Conservation (phyloP, 371 early-diverging fungal genomes). For the Blastocladiella emersonii region DNA sequence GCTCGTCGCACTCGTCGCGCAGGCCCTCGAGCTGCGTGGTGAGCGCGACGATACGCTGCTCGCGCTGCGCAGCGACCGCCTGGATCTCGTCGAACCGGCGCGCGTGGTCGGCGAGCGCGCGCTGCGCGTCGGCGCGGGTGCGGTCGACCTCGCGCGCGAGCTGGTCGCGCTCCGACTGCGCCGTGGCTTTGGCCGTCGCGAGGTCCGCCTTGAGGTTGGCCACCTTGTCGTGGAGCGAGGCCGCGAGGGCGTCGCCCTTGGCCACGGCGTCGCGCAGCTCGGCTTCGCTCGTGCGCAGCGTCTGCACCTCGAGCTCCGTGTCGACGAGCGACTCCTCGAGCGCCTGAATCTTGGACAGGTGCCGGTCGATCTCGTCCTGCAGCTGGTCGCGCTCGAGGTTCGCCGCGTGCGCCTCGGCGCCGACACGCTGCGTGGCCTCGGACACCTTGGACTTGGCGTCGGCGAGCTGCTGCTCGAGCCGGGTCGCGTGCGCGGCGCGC, state of each 20-base stretch:
- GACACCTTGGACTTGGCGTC: not conserved
- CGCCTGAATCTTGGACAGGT: not conserved
- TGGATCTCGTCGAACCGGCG: not conserved
- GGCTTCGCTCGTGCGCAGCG: conserved; percentile 18
- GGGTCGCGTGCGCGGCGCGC: conserved; percentile 13
- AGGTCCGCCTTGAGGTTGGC: conserved; percentile 13
- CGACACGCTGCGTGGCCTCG: not conserved
- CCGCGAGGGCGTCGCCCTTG: conserved; percentile 17
- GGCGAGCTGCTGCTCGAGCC: not conserved
- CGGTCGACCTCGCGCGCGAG: too few relatives aligned
- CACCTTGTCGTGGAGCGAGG: conserved; percentile 10
- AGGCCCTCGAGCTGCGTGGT: not conserved
- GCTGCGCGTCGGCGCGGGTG: not conserved
- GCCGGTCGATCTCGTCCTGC: not conserved
- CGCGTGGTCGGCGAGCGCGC: not conserved
- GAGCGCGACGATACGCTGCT: not conserved
- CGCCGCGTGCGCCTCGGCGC: not conserved
- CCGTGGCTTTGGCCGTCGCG: conserved; percentile 7
- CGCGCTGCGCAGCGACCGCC: not conserved
- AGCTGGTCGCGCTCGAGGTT: not conserved
- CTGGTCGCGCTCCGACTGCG: not conserved
- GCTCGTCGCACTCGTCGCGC: not conserved
- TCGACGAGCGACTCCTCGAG: conserved; percentile 18
- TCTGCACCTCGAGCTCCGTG: conserved; percentile 20
- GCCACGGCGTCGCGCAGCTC: conserved; percentile 14